Evolutionary conservation across 768 basidiomycete genomes (phyloP).

Genomic region (Scleroderma citrinum): DNA sequence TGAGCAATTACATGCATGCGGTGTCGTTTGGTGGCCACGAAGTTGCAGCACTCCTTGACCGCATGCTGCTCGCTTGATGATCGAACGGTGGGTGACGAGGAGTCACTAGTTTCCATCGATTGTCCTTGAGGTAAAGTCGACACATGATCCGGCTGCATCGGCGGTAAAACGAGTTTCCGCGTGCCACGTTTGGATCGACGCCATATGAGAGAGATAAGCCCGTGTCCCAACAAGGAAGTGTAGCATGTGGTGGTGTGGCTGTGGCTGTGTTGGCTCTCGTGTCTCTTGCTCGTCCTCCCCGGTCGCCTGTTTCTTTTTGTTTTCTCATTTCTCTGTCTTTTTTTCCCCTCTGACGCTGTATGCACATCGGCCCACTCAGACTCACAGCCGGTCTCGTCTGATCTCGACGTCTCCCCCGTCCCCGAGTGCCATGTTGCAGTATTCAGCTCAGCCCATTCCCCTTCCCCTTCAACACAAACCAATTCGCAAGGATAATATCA

Average conservation of each 20-base stretch:
- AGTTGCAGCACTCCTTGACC: too few relatives aligned
- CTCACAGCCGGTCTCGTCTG: conserved; percentile 49
- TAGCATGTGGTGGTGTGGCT: not conserved
- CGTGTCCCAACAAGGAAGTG: not conserved
- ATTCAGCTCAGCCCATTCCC: conserved; percentile 31
- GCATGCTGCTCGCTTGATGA: too few relatives aligned
- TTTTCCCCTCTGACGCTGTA: conserved; percentile 11
- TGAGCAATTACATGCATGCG: too few relatives aligned
- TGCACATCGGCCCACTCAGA: conserved; percentile 26
- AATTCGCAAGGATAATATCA: conserved; percentile 28
- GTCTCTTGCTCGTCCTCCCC: not conserved
- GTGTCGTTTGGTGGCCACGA: too few relatives aligned
- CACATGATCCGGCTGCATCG: too few relatives aligned
- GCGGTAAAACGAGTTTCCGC: too few relatives aligned
- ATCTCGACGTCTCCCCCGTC: conserved; percentile 28
- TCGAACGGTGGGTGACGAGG: not conserved
- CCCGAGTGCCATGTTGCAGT: conserved; percentile 53
- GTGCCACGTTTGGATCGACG: not conserved
- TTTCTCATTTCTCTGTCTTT: not conserved
- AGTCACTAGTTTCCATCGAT: too few relatives aligned
- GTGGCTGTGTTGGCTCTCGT: not conserved
- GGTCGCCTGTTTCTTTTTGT: not conserved
- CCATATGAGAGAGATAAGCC: not conserved
- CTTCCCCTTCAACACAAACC: conserved; percentile 28
- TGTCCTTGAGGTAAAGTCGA: too few relatives aligned